A percentile compares a stretch with the other conserved stretches of the same genome.
Conservation (phyloP, 2,329 filamentous ascomycete species). For the Neofusicoccum umdonicola region DNA sequence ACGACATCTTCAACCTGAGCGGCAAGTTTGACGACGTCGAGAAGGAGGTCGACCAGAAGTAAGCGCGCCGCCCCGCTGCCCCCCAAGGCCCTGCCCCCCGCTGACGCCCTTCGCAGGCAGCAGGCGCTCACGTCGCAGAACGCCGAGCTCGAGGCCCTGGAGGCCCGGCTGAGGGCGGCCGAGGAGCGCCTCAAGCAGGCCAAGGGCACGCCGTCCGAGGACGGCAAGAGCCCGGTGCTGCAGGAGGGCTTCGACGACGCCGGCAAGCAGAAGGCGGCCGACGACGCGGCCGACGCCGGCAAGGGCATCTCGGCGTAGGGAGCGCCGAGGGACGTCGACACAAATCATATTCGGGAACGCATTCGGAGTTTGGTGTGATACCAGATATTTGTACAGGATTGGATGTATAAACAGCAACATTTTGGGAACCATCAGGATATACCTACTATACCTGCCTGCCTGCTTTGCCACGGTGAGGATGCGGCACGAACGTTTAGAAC, state of each 20-base stretch:
- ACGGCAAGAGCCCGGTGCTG: not conserved
- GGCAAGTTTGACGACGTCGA: constrained; percentile 72
- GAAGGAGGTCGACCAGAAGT: constrained; percentile 79
- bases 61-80: constrained; percentile 35
- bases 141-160: constrained; percentile 80
- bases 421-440: constrained; percentile 12
- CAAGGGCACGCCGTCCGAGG: constrained; percentile 28
- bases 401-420: constrained; percentile 15
- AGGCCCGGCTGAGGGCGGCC: constrained; percentile 79
- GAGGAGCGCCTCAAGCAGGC: constrained; percentile 66
- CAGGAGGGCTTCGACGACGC: not conserved
- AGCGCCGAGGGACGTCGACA: not conserved
- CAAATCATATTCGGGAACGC: constrained; percentile 2
- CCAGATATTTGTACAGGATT: constrained; percentile 16
- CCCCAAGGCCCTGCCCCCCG: not conserved
- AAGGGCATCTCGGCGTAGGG: constrained; percentile 12
- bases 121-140: constrained; percentile 71
- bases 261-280: not conserved
- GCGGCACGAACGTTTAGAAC: not conserved
- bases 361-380: constrained; percentile 16
- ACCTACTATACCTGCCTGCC: not conserved
- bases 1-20: constrained; percentile 87
- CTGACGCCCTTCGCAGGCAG: constrained; percentile 58
- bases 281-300: not conserved
- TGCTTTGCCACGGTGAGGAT: not conserved